Evolutionary conservation across 257 asterid species (phyloP).

Genomic region (Linderniella brevidens): DNA sequence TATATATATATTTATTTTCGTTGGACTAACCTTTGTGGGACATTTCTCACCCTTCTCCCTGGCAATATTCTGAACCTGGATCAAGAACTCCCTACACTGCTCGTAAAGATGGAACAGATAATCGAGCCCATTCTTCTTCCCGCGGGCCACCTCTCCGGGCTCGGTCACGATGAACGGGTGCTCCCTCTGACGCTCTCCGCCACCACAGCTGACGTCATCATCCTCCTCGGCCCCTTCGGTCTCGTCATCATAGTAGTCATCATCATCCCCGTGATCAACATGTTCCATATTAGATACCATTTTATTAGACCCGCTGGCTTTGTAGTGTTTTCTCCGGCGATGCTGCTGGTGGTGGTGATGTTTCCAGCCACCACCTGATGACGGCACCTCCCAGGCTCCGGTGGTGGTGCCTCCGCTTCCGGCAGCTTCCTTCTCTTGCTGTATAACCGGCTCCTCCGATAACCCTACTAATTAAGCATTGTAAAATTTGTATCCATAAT

Average conservation of each 20-base stretch:
- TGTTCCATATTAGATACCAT: conserved; percentile 31
- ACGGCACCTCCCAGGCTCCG: too few species aligned
- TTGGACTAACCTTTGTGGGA: conserved; percentile 87
- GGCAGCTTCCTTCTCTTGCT: too few species aligned
- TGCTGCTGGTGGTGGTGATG: conserved; percentile 14
- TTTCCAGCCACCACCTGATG: too few species aligned
- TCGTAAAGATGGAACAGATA: conserved; percentile 87
- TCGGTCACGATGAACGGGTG: conserved; percentile 96
- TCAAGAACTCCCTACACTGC: conserved; percentile 84
- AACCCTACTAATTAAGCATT: too few species aligned
- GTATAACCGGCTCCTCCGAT: too few species aligned
- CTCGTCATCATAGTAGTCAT: conserved; percentile 28
- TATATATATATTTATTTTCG: too few species aligned
- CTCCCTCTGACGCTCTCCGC: conserved; percentile 75
- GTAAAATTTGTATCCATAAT: too few species aligned
- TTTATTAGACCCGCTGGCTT: conserved; percentile 14
- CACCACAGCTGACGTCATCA: conserved; percentile 35
- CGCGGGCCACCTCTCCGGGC: conserved; percentile 99
- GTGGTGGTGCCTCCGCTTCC: too few species aligned
- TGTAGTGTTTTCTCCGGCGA: conserved; percentile 35
- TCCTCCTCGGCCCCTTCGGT: conserved; percentile 44
- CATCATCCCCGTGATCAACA: conserved; percentile 38
- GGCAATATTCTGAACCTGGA: conserved; percentile 89
- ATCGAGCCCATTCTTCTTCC: conserved; percentile 92
- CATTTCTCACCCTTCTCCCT: conserved; percentile 94